Evolutionary conservation across 2,329 filamentous ascomycete genomes (phyloP), one percentile per base, ranked within the genome.

Genomic region (Xylaria sp.): DNA sequence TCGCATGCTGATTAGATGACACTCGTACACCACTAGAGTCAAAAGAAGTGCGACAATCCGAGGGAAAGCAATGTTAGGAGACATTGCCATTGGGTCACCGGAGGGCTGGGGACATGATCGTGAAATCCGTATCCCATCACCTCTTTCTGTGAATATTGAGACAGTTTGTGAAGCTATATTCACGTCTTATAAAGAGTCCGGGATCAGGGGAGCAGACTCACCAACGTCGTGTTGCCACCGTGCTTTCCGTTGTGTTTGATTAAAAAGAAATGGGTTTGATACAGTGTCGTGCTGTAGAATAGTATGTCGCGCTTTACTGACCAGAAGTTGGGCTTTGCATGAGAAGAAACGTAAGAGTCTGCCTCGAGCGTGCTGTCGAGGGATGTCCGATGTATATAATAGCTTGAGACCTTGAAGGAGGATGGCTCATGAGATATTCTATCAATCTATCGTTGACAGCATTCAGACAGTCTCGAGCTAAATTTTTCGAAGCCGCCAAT

Each of bases 1-100:
- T 60, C 62, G 62, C 67, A 70, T 65, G 59, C 41, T 67, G 58
- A 56, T 49, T 59, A 64, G 64, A 70, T 63, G 54, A 46, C 41
- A 43, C 54, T 66, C 10, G 18, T 28, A 62, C 62, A 54, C 52
- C 60, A 64, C 64, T 46, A 33, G 41, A 61, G 54, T 8, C 43
- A 58, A 18, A 7, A 51, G 71, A 68, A 52, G 68, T 67, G 68
- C 64, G 49, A 62, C 66, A 66, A 41, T 58, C 62, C 67, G 63
- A 69, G 63, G 49, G 70, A 71, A 71, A 74, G 66, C 60, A 73
- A 73, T 48, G 23, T 18, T 48, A 23, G 23, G 28, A 52, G 63
- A 46, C 60, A 68, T 55, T 67, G 67, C 68, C 62, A 76, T 75
- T 76, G 74, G 74, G 61, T 62, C 65, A 51, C 62, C 49, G 56